Evolutionary conservation across 2,329 filamentous ascomycete species (phyloP).

Genomic region (Neonectria punicea): DNA sequence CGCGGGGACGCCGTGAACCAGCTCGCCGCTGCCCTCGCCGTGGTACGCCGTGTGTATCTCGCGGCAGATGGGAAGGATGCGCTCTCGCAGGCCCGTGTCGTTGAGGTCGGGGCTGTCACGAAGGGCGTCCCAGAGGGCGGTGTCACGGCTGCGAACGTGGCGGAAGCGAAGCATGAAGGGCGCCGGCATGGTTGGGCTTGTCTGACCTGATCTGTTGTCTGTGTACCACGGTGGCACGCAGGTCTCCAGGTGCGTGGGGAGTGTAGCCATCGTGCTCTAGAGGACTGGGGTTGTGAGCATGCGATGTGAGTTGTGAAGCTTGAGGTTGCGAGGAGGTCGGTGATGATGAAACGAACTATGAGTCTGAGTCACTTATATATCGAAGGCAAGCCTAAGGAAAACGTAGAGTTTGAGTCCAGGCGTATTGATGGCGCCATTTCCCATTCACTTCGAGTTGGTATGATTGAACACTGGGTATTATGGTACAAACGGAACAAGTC

Average conservation of each 20-base stretch:
- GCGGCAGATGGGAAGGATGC: conserved; percentile 20
- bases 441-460: background rate
- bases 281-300: background rate
- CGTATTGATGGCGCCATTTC: background rate
- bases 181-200: background rate
- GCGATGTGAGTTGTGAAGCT: background rate
- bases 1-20: conserved; percentile 33
- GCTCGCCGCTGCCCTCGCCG: conserved; percentile 14
- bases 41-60: conserved; percentile 28
- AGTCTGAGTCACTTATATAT: background rate
- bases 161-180: conserved; percentile 24
- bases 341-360: background rate
- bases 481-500: background rate
- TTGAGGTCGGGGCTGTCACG: conserved; percentile 12
- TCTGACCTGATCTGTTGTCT: background rate
- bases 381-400: background rate
- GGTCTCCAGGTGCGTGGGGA: conserved; percentile 30
- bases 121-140: conserved; percentile 25
- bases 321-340: background rate
- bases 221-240: conserved; percentile 26
- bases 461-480: background rate
- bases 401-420: background rate
- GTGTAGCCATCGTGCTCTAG: conserved; percentile 13
- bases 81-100: conserved; percentile 19
- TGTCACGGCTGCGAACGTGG: conserved; percentile 24